Evolutionary conservation across 495 filamentous ascomycete genomes (phyloP), one percentile per base, ranked within the genome.

Genomic region (Saxispiralis lemnorum): DNA sequence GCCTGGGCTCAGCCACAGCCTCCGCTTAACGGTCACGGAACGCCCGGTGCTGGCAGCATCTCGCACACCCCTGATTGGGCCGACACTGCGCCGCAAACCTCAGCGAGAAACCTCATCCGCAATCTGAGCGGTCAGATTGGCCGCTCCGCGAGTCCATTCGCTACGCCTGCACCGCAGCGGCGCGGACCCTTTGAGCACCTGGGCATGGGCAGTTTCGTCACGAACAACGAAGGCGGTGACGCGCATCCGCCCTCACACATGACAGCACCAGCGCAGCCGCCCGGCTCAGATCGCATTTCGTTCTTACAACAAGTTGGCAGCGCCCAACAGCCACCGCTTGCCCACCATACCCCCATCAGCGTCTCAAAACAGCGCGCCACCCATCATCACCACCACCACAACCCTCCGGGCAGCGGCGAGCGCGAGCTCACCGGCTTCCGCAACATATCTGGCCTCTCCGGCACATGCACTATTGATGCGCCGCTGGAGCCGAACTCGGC

Each of bases 31-130:
- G 39, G 21, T n/a, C 42, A 13, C 43, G 49, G 24, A 17, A 17
- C 16, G 35, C 30, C 33, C 15, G 43, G 41, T 11, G 40, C 46
- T 7, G 46, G 46, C 2, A 39, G 38, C 33, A 33, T 53, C 13
- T 48, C 50, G 10, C 50, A 53, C 38, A 53, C 50, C 1, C 50
- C 50, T 2, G 50, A 53, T 20, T 53, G 50, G 50, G 50, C 48
- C 13, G 50, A 53, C 39, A 32, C 19, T 7, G n/a, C 35, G 4
- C 38, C 39, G 7, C 13, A 18, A 14, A 15, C 39, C 12, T 33
- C n/a, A 7, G 36, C 43, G 14, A 28, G 44, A 17, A 38, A 43
- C 34, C 16, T 49, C 10, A 41, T 49, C 9, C 50, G 44, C 9
- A 52, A 52, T 18, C 21, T 47, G 2, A 40, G 40, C 37, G 39